phyloP scores from a whole-genome alignment of 2,329 filamentous ascomycete genomes.

The Lasiodiplodia gonubiensis region DNA sequence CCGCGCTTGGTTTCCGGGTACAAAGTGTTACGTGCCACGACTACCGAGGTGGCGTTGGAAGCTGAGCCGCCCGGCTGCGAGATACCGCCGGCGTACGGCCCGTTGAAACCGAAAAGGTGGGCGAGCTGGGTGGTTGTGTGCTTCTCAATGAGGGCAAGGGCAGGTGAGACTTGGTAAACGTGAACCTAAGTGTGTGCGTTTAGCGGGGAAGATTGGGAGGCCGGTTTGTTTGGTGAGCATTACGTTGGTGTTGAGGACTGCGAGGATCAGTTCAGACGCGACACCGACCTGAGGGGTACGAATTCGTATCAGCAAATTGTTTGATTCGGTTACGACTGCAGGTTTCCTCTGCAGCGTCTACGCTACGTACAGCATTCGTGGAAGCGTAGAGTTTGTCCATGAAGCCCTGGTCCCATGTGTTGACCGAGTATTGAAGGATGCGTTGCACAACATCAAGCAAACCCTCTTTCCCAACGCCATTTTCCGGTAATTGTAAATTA shows the following conservation, averaged over 20 bases:
- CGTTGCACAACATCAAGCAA: slow-evolving; percentile 62
- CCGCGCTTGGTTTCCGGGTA: slow-evolving; percentile 77
- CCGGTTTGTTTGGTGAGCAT: slow-evolving; percentile 27
- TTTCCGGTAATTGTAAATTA: slow-evolving; percentile 44
- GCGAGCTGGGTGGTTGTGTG: slow-evolving; percentile 76
- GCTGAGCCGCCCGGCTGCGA: slow-evolving; percentile 80
- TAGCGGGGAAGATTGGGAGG: neutral
- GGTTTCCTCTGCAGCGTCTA: neutral
- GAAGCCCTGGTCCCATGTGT: slow-evolving; percentile 98
- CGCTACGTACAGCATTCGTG: slow-evolving; percentile 72
- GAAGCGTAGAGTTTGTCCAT: slow-evolving; percentile 93
- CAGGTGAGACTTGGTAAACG: slow-evolving; percentile 92
- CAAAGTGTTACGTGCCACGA: slow-evolving; percentile 85
- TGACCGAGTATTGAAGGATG: slow-evolving; percentile 85
- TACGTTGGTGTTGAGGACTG: slow-evolving; percentile 88
- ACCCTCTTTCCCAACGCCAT: slow-evolving; percentile 50
- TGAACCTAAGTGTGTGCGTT: slow-evolving; percentile 63
- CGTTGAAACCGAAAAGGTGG: slow-evolving; percentile 74
- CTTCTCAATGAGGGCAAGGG: slow-evolving; percentile 86
- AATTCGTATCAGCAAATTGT: slow-evolving; percentile 5
- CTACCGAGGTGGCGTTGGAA: slow-evolving; percentile 83
- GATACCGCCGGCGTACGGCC: slow-evolving; percentile 72
- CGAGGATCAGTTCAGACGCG: slow-evolving; percentile 81
- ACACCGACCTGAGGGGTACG: slow-evolving; percentile 68
- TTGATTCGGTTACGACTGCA: neutral